Evolutionary conservation across 1,284 basidiomycete genomes (phyloP).

Genomic region (Thecaphora frezii): DNA sequence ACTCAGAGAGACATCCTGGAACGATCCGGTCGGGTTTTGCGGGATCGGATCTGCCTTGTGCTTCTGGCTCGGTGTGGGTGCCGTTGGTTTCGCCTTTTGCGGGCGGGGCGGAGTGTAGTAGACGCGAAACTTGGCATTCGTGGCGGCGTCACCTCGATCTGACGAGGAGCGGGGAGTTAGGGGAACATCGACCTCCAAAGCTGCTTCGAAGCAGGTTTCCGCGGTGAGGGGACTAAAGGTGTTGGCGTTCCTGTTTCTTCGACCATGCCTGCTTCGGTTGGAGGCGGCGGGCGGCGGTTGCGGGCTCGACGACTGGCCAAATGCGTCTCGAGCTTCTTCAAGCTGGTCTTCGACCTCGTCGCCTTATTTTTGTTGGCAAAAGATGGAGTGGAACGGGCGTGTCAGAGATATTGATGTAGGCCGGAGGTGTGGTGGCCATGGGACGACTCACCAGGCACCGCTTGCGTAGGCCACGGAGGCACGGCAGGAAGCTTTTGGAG

Average conservation of each 20-base stretch:
- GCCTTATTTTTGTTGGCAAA: too few species aligned
- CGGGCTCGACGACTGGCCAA: too few species aligned
- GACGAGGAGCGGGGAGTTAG: constrained; percentile 4
- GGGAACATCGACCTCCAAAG: constrained; percentile 50
- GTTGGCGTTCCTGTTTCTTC: neutral
- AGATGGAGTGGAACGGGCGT: too few species aligned
- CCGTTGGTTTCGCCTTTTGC: constrained; percentile 1
- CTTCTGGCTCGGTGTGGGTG: neutral
- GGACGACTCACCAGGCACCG: constrained; percentile 10
- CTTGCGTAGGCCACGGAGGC: constrained; percentile 18
- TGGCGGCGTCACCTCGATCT: too few species aligned
- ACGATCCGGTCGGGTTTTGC: neutral
- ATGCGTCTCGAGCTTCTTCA: too few species aligned
- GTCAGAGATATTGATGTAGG: too few species aligned
- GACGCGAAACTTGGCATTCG: constrained; percentile 58
- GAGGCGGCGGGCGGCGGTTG: too few species aligned
- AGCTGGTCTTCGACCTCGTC: too few species aligned
- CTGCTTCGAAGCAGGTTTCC: constrained; percentile 50
- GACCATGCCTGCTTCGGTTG: neutral
- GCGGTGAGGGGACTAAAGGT: constrained; percentile 39
- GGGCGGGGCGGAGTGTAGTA: constrained; percentile 53
- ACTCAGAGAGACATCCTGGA: neutral
- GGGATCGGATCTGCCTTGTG: neutral
- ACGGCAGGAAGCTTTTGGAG: constrained; percentile 29
- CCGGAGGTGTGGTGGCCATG: neutral